phyloP scores from a whole-genome alignment of 2,329 filamentous ascomycete genomes.

The Epichloe coenophiala region DNA sequence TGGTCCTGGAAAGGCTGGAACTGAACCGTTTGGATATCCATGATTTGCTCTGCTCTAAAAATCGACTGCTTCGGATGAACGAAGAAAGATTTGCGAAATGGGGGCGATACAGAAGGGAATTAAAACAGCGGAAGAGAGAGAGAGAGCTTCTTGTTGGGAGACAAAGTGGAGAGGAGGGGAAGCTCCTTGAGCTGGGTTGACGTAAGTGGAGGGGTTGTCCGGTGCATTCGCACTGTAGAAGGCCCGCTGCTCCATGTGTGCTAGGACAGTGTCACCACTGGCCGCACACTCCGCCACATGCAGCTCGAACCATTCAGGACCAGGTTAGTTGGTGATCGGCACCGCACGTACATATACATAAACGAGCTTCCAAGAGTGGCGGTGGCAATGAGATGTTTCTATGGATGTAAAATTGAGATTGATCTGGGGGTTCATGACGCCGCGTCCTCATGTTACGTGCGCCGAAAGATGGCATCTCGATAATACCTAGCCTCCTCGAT shows the following conservation, averaged over 20 bases:
- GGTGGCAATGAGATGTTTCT: neutral
- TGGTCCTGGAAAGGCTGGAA: slow-evolving; percentile 85
- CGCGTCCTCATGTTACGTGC: slow-evolving; percentile 9
- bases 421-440: too few species aligned
- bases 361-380: neutral
- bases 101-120: too few species aligned
- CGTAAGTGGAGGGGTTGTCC: neutral
- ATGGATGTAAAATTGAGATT: neutral
- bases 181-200: slow-evolving; percentile 15
- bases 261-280: neutral
- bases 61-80: neutral
- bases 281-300: neutral
- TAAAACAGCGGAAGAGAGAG: neutral
- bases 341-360: neutral
- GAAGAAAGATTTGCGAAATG: neutral
- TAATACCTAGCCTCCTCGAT: slow-evolving; percentile 87
- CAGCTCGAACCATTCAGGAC: neutral
- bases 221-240: slow-evolving; percentile 11
- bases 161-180: neutral
- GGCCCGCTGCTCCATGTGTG: accelerated
- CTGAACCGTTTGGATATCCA: slow-evolving; percentile 65
- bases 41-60: slow-evolving; percentile 27
- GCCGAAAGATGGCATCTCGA: slow-evolving; percentile 51
- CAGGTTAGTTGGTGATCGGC: neutral
- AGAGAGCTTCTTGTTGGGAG: slow-evolving; percentile 1